A percentile compares a stretch with the other conserved stretches of the same genome.
These are phyloP conservation scores for Microcera coccophila DNA, from an alignment of 2,329 filamentous ascomycete genomes.

Conservation along the genomic window DNA sequence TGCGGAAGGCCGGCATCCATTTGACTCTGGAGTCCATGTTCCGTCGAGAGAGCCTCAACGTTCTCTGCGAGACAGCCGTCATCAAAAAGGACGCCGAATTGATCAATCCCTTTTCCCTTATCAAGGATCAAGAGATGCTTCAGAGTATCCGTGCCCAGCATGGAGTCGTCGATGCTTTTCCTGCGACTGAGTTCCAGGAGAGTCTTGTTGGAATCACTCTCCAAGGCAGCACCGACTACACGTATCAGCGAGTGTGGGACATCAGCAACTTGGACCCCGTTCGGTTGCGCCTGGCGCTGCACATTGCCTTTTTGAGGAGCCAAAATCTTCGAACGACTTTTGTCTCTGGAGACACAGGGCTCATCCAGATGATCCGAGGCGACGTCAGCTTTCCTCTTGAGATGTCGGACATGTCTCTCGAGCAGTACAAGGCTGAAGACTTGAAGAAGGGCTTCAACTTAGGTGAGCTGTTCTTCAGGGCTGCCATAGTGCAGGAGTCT, in stretches of 20 bases:
- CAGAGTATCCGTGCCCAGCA: background rate
- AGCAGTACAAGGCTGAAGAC: too few species aligned
- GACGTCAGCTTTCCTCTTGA: too few species aligned
- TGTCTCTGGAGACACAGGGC: too few species aligned
- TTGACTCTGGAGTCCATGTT: too few species aligned
- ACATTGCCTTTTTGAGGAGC: slow-evolving; percentile 8
- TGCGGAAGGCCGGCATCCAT: slow-evolving; percentile 7
- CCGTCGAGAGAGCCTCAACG: too few species aligned
- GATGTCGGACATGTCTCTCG: too few species aligned
- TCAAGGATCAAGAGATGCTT: slow-evolving; percentile 1
- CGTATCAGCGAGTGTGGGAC: slow-evolving; percentile 16
- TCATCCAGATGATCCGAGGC: too few species aligned
- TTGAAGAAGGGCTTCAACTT: too few species aligned
- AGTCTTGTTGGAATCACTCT: slow-evolving; percentile 12
- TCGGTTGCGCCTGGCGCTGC: slow-evolving; percentile 7
- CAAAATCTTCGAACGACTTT: slow-evolving; percentile 18
- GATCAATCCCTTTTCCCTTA: slow-evolving; percentile 14
- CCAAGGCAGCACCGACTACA: slow-evolving; percentile 9
- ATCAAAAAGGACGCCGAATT: too few species aligned
- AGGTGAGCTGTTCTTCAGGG: too few species aligned
- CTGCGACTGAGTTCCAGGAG: slow-evolving; percentile 23
- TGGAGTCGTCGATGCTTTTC: slow-evolving; percentile 17
- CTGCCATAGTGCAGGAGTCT: too few species aligned
- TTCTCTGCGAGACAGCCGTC: too few species aligned
- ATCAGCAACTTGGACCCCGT: slow-evolving; percentile 7